Base-by-base conservation (phyloP, 2,329 filamentous ascomycete genomes). In the Sclerotinia minor region DNA sequence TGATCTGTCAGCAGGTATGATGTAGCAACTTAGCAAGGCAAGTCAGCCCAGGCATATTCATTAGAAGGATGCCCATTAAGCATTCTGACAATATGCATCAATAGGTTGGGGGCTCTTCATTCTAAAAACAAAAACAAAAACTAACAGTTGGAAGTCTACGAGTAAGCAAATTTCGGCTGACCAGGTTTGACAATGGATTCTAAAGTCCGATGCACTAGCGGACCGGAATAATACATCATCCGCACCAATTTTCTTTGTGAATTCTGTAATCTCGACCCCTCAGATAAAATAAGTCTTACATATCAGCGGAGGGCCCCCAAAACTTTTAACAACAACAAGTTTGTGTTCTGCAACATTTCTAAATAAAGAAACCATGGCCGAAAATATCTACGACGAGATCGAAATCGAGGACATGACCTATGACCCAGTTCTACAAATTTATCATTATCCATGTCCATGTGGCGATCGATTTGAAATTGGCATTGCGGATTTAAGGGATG, bases 351-450 rank as follows among this genome's bases (percentile, higher is more conserved):
- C n/a, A 60, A 1, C 35, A 41, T 45, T 17, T 26, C 6, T 24
- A 11, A 24, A 54, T 4, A 24, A 19, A 41, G 21, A 44, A 61
- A 21, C 17, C 17, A 67, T 67, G 65, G 57, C 65, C 9, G 65
- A 89, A 77, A 85, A 89, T 72, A 92, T 97, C 78, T 98, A 97
- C 83, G 94, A 98, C 77, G 94, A 97, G 80, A 94, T 98, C 80
- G 94, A 98, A 79, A 97, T 98, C 82, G 94, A 98, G 79, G 95
- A 99, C 80, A 96, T 97, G 93, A 95, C 91, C 76, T 97, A 87
- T 79, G 93, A 97, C 79, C 82, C 88, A 58, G 83, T 84, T 5
- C 85, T 93, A 52, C 90, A 97, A 79, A 89, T 97, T 74, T 99
- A 97, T 82, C 91, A 94, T 81, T 97, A 96, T 79, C 95, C 95